Conservation (phyloP, 331 rosid species). For the Phaseolus coccineus region DNA sequence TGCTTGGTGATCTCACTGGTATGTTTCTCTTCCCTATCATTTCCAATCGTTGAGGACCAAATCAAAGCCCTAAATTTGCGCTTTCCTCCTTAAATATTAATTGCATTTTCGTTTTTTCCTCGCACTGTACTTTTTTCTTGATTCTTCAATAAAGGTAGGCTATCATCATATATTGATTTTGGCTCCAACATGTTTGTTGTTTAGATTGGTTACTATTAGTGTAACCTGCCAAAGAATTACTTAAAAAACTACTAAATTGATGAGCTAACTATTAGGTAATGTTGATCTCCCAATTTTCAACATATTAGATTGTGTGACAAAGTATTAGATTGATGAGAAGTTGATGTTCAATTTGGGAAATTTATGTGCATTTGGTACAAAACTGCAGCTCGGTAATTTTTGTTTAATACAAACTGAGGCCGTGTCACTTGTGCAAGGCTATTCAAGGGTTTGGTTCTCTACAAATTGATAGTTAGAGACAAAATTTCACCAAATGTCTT, state of each 20-base stretch:
- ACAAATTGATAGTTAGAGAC: background rate
- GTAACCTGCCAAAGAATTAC: background rate
- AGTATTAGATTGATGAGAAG: background rate
- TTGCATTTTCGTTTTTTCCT: background rate
- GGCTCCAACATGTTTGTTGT: background rate
- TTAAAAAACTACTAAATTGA: background rate
- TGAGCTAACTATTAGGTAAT: background rate
- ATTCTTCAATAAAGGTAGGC: background rate
- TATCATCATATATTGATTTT: background rate
- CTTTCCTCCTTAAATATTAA: background rate
- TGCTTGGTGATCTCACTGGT: constrained; percentile 96
- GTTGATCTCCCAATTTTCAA: background rate
- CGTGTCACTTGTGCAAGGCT: background rate
- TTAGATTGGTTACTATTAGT: background rate
- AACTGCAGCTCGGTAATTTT: background rate
- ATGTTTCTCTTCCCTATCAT: constrained; percentile 8
- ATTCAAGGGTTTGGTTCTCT: background rate
- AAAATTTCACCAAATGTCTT: too few relatives aligned
- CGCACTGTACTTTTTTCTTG: background rate
- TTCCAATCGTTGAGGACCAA: background rate
- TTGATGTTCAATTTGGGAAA: background rate
- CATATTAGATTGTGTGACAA: background rate
- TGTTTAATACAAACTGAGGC: background rate
- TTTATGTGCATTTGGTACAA: background rate
- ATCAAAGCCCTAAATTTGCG: background rate